phyloP scores from a whole-genome alignment of 2,329 filamentous ascomycete genomes.

The Daldinia eschscholtzii region DNA sequence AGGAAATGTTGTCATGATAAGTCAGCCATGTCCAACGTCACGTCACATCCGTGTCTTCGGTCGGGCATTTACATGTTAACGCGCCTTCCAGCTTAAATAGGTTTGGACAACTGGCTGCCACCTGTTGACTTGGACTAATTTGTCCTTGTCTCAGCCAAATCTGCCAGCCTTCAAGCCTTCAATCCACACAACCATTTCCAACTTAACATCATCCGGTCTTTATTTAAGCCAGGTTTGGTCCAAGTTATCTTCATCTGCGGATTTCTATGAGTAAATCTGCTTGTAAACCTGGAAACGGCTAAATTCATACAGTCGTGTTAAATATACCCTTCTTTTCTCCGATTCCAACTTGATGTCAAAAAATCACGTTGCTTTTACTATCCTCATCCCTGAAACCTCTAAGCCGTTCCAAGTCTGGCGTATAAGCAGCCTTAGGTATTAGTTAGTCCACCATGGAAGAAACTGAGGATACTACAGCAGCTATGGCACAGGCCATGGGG shows the following conservation, averaged over 20 bases:
- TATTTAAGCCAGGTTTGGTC: not conserved
- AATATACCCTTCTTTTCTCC: not conserved
- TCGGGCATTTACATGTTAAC: not conserved
- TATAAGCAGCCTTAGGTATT: not conserved
- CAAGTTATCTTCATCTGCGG: not conserved
- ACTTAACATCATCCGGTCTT: conserved; percentile 1
- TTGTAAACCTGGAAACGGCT: not conserved
- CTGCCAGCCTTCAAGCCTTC: conserved; percentile 1
- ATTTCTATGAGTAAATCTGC: not conserved
- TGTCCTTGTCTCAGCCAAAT: conserved; percentile 8
- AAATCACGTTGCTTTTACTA: not conserved
- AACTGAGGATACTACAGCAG: conserved; percentile 57
- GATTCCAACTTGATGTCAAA: conserved; percentile 14
- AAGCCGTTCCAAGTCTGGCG: not conserved
- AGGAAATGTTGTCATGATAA: conserved; percentile 37
- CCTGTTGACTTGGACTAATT: not conserved
- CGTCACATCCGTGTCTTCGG: not conserved
- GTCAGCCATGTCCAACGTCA: not conserved
- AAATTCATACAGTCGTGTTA: not conserved
- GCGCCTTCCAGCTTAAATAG: not conserved
- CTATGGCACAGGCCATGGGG: conserved; percentile 77
- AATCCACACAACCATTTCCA: not conserved
- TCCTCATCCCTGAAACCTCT: not conserved
- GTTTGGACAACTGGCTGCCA: not conserved
- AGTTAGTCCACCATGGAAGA: conserved; percentile 43